Evolutionary conservation across 176 grass and related monocot genomes (phyloP), one percentile per base, ranked within the genome.

Genomic region (Urochloa ruziziensis): DNA sequence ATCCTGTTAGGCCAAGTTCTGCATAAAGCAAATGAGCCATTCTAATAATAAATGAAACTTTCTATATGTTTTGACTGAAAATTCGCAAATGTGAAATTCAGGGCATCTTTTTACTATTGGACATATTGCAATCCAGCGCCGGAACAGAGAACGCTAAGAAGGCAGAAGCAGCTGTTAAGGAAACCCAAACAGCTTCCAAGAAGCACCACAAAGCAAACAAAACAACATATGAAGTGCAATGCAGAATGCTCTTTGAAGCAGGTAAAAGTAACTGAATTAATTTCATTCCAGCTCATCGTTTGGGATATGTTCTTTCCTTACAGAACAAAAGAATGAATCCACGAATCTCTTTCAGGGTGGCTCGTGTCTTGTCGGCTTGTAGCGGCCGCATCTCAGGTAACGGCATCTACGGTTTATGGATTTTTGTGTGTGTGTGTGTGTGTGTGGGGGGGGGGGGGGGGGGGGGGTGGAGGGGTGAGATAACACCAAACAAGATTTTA

Each of bases 301-400:
- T n/a, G 17, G 29, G 51, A 29, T 68, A 0, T 51, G 72, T 80
- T 73, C 42, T 85, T 67, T 68, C 62, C 57, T 62, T 62, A 73
- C 58, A 33, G 36, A 73, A 40, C 53, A 61, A 62, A 48, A 37
- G 37, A 61, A 86, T 46, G 34, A 72, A 72, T 39, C 23, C 5
- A 36, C 25, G 6, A 70, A 44, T 67, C 9, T 40, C 43, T 86
- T 71, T 16, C 24, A 63, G 16, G 25, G 23, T 10, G 17, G 66
- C 58, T 53, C 11, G n/a, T 63, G 66, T 52, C 30, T 39, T 79
- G 4, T 53, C 52, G 66, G 39, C 30, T 39, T 79, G 4, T 53
- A 52, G n/a, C n/a, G n/a, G 18, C 44, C n/a, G 11, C 47, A 37
- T 58, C 78, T 61, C 52, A 42, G 34, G 59, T 46, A 10, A 79